Conservation (phyloP, 345 rosid genomes). For the Hirschfeldia incana region DNA sequence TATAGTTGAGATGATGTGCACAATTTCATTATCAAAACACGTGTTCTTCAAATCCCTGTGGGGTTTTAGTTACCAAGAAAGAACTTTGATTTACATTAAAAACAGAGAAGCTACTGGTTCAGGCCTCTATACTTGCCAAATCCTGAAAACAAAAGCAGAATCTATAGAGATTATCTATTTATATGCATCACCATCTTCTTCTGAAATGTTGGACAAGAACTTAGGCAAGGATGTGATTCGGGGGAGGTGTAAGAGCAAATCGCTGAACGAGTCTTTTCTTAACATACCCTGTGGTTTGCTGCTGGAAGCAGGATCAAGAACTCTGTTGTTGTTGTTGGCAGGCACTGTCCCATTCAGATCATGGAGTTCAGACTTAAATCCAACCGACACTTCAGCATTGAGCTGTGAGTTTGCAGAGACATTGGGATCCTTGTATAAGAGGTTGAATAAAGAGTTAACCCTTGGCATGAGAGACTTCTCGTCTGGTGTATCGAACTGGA, state of each 20-base stretch:
- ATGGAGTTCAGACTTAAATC: slow-evolving; percentile 41
- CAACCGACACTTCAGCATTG: slow-evolving; percentile 46
- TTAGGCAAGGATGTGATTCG: slow-evolving; percentile 92
- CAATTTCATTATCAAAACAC: slow-evolving; percentile 62
- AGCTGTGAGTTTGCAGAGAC: slow-evolving; percentile 55
- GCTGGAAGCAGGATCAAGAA: slow-evolving; percentile 51
- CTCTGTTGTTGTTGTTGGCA: slow-evolving; percentile 37
- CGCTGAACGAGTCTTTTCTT: slow-evolving; percentile 87
- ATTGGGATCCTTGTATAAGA: slow-evolving; percentile 74
- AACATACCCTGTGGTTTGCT: slow-evolving; percentile 71
- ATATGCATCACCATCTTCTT: slow-evolving; percentile 66
- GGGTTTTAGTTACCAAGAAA: slow-evolving; percentile 23
- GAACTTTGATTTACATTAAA: slow-evolving; percentile 31
- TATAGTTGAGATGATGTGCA: slow-evolving; percentile 9
- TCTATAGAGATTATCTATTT: slow-evolving; percentile 45
- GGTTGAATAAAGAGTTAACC: slow-evolving; percentile 95
- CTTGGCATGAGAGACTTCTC: slow-evolving; percentile 96
- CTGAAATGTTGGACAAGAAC: slow-evolving; percentile 89
- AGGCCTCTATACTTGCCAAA: slow-evolving; percentile 38
- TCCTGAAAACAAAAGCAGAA: slow-evolving; percentile 12
- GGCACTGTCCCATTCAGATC: slow-evolving; percentile 36
- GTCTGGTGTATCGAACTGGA: slow-evolving; percentile 72
- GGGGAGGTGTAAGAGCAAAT: slow-evolving; percentile 85
- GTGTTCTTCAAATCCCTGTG: slow-evolving; percentile 51
- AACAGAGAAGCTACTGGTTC: slow-evolving; percentile 24